Base-by-base conservation (phyloP, 805 yeast species). In the Brettanomyces naardenensis region DNA sequence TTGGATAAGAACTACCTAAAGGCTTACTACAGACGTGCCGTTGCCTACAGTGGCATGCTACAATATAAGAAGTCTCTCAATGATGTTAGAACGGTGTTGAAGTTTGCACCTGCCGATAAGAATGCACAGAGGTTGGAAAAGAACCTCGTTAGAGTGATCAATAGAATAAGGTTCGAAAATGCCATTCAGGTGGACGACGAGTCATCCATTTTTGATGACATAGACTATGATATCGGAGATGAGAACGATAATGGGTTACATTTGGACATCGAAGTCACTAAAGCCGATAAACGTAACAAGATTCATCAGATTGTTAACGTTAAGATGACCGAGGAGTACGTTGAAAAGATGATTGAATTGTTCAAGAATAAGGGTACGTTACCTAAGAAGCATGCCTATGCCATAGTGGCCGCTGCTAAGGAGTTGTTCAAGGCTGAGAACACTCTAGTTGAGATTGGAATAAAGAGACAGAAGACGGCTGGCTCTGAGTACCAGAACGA, bases 11-110 rank as follows among this genome's bases (percentile, higher is more conserved):
- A 63, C 15, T 82, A 85, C 52, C 61, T 78, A 26, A 90, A 90
- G 59, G 88, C 87, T 0, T 83, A 85, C 56, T 92, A 86, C 55
- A 72, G 98, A 47, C 72, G 95, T 46, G 97, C 96, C 0, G 74
- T 83, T 10, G 81, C 97, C 0, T 59, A 78, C 44, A 73, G 78
- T 57, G 94, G 95, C 7, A 69, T 87, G 33, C 59, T 87, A 47
- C 73, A 84, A 44, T 81, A 87, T 54, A 77, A 77, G 52, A 80
- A 76, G 41, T 89, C 97, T 0, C 71, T 75, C 44, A 65, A 55
- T 30, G 94, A 83, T 58, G 77, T 87, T 52, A 77, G 75, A 47
- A 49, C 54, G 6, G 85, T 88, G 11, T 69, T 83, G 37, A 61
- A 63, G 32, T 62, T 65, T 33, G 72, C 78, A 23, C 95, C 95